Evolutionary conservation across 1,284 basidiomycete genomes (phyloP), one percentile per base, ranked within the genome.

Genomic region (Boletellus sp.): DNA sequence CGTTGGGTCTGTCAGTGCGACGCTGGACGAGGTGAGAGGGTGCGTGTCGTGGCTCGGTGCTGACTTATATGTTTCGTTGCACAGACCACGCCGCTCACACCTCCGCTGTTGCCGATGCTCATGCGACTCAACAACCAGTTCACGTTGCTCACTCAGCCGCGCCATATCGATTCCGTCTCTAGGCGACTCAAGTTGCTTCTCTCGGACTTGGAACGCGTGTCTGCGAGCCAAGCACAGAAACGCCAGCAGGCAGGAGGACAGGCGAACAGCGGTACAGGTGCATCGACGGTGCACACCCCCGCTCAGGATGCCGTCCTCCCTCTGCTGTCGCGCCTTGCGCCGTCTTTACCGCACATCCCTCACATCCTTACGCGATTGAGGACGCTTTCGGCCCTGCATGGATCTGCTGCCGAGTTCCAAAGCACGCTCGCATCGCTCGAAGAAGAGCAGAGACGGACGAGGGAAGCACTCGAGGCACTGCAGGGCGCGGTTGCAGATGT

Each of bases 151-250:
- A 91, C 94, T 0, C 94, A 98, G 71, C 95, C 96, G 0, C 84
- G 94, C 6, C 94, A 99, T 64, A 85, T 99, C 30, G 95, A 99
- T 66, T 88, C 92, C n/a, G 90, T 98, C 53, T 93, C 93, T 1
- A 82, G 94, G 14, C 84, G 95, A 8, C 82, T 98, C 54, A 99
- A 98, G 61, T 74, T 97, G 8, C 80, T 98, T 14, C 78, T 95
- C 8, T 87, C 92, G 0, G 95, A 99, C 65, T 79, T 99, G 45
- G 95, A 98, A 50, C 83, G 94, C 16, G 81, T 86, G 1, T 84
- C 87, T 3, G 47, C 59, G 9, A 61, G 45, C 22, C 62, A 64
- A 33, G 11, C 16, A 4, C 66, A 66, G 34, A 68, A 62, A 22
- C 43, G 77, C 77, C 37, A 59, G 50, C 73, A 41, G 70, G 74